Conservation (phyloP, 2,329 filamentous ascomycete genomes). For the Penicillium sp. region DNA sequence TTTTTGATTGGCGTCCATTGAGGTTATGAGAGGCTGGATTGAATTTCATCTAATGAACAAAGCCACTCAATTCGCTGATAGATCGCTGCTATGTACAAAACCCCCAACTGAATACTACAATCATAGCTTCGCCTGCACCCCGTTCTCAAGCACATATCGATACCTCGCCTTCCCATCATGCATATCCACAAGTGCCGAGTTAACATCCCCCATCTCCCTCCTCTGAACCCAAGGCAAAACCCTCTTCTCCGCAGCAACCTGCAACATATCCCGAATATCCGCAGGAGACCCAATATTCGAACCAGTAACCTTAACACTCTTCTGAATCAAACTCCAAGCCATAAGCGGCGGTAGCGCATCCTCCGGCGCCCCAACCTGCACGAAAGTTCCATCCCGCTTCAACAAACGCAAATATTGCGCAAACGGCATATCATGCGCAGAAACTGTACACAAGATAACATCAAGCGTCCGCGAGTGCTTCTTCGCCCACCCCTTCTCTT, state of each 20-base stretch:
- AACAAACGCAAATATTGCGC: constrained; percentile 63
- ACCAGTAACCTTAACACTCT: constrained; percentile 56
- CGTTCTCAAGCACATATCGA: constrained; percentile 49
- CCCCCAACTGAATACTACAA: background rate
- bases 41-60: no score
- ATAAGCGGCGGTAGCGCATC: constrained; percentile 55
- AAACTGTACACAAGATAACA: constrained; percentile 61
- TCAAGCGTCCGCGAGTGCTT: constrained; percentile 53
- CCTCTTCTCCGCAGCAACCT: constrained; percentile 43
- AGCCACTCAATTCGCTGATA: no score
- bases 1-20: no score
- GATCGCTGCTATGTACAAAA: background rate
- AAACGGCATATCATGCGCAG: constrained; percentile 63
- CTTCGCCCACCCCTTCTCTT: constrained; percentile 56
- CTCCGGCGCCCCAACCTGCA: constrained; percentile 69
- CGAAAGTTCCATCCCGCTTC: constrained; percentile 60
- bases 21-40: no score
- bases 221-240: constrained; percentile 47
- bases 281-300: constrained; percentile 45
- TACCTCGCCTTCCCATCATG: constrained; percentile 49
- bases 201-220: constrained; percentile 45
- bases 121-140: constrained; percentile 33
- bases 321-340: constrained; percentile 60
- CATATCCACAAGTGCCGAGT: constrained; percentile 47
- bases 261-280: constrained; percentile 48